Evolutionary conservation across 805 yeast genomes (phyloP).

Genomic region (Candida alai): DNA sequence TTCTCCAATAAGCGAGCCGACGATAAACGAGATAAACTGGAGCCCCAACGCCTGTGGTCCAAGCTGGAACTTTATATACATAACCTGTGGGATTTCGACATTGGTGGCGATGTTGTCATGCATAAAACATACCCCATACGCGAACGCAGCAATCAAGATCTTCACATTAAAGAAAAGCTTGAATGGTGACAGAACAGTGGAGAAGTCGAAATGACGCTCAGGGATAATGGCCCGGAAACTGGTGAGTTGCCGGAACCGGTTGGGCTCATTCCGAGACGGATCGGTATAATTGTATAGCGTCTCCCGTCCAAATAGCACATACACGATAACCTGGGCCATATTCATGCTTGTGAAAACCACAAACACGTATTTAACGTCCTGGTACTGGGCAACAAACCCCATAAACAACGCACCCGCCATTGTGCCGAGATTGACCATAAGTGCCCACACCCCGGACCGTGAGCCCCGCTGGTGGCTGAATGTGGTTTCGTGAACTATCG

Average conservation of each 20-base stretch:
- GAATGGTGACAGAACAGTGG: constrained; percentile 11
- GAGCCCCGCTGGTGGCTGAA: constrained; percentile 17
- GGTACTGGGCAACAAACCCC: constrained; percentile 14
- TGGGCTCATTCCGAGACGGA: constrained; percentile 5
- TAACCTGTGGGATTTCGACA: constrained; percentile 21
- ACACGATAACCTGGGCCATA: constrained; percentile 11
- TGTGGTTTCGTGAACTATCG: constrained; percentile 13
- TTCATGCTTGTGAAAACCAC: constrained; percentile 14
- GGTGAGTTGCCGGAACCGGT: constrained; percentile 3
- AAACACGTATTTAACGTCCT: constrained; percentile 11
- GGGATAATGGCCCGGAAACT: constrained; percentile 6
- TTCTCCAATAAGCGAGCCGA: constrained; percentile 23
- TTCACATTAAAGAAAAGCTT: constrained; percentile 6
- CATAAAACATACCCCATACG: constrained; percentile 18
- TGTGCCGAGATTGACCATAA: constrained; percentile 14
- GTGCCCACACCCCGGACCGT: constrained; percentile 15
- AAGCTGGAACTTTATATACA: constrained; percentile 15
- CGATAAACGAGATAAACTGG: constrained; percentile 19
- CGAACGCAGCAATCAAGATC: constrained; percentile 14
- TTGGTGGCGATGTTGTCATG: constrained; percentile 20
- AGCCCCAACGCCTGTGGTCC: constrained; percentile 21
- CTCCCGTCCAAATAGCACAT: constrained; percentile 13
- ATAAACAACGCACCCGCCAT: constrained; percentile 15
- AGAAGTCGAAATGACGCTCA: constrained; percentile 5
- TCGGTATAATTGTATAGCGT: constrained; percentile 12